These are phyloP conservation scores for Incumbomyces delicatus DNA, from an alignment of 2,329 filamentous ascomycete genomes.

Conservation along the genomic window DNA sequence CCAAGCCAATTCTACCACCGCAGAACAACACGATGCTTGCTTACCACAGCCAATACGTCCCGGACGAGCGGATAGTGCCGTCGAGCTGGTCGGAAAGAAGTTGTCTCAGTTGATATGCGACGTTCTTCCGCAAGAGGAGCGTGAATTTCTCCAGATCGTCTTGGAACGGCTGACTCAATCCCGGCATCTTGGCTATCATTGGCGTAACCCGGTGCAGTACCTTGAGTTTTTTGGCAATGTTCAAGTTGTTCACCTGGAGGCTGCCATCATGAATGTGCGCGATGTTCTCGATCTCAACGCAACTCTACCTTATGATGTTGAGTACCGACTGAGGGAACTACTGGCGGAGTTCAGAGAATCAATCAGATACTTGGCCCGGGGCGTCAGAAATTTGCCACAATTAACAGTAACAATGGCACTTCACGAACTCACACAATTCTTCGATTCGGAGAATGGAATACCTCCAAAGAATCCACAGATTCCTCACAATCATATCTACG, in stretches of 20 bases:
- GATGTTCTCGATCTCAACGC: conserved; percentile 1
- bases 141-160: not conserved
- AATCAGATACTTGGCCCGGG: not conserved
- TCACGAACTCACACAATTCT: not conserved
- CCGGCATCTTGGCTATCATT: not conserved
- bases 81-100: conserved; percentile 1
- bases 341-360: not conserved
- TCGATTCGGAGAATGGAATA: not conserved
- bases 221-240: not conserved
- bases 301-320: not conserved
- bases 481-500: not conserved
- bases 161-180: not conserved
- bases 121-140: not conserved
- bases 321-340: not conserved
- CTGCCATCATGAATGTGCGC: conserved; percentile 3
- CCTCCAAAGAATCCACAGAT: not conserved
- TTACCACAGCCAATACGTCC: not conserved
- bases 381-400: not conserved
- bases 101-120: not conserved
- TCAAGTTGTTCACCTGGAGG: conserved; percentile 1
- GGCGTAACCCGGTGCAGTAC: conserved; percentile 1
- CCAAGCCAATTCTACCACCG: not conserved
- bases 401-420: not conserved
- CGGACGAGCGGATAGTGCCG: not conserved
- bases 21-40: not conserved